Evolutionary conservation across 1,139 yeast genomes (phyloP), one percentile per base, ranked within the genome.

Genomic region (Nakaseomyces kungkrabaensis): DNA sequence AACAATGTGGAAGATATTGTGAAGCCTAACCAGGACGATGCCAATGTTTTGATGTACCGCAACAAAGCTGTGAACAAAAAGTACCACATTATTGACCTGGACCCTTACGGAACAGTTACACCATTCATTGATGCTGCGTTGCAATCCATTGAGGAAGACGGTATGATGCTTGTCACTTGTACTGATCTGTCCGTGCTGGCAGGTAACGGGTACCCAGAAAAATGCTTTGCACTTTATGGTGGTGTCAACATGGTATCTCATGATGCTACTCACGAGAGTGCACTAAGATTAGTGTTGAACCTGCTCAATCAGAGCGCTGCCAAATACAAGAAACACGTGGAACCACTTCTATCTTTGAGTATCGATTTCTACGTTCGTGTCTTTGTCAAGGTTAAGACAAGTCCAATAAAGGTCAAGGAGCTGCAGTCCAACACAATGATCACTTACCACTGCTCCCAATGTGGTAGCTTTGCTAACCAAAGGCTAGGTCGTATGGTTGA

Each of bases 91-190:
- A 80, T 94, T 51, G 99, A 92, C 68, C 75, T 92, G 51, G 99
- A 92, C 64, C 99, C 99, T 0, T 92, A 92, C 64, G 99, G 99
- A 24, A 85, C 97, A 0, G 98, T 97, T 0, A 79, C 96, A 1
- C 97, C 97, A 5, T 92, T 92, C 63, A 75, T 92, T 40, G 98
- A 92, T 64, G 78, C 92, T 31, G 97, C 97, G 0, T 74, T 92
- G 34, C 95, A 87, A 59, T 73, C 84, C 38, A 77, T 90, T 11
- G 78, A 77, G 48, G 90, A 89, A 57, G 92, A 84, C 47, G 99
- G 97, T 0, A 64, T 92, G 46, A 68, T 92, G 58, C 71, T 90
- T 46, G 92, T 92, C 6, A 92, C 99, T 0, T 94, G 98, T 67
- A 92, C 99, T 0, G 99, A 92, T 70, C 77, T 95, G 22, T 95